Conservation (phyloP, 192 early-diverging fungal species). For the Linnemannia hyalina region DNA sequence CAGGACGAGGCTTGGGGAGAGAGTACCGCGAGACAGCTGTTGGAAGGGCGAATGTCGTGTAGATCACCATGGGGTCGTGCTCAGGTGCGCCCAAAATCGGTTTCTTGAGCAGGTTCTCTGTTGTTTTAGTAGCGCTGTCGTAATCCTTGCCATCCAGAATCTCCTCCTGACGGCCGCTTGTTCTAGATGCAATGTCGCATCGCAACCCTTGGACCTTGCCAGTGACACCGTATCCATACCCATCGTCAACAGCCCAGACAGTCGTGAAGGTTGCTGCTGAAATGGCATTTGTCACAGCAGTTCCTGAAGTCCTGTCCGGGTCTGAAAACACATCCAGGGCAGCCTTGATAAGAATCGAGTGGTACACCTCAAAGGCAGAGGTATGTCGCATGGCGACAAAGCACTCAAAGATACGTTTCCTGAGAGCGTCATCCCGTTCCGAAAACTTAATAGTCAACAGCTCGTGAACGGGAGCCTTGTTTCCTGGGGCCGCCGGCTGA, state of each 20-base stretch:
- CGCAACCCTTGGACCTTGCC: constrained; percentile 65
- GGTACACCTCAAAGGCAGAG: constrained; percentile 67
- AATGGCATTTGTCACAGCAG: constrained; percentile 60
- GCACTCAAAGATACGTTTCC: constrained; percentile 79
- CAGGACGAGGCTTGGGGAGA: constrained; percentile 62
- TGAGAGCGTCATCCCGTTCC: constrained; percentile 71
- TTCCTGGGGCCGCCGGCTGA: constrained; percentile 48
- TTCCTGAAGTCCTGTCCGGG: constrained; percentile 66
- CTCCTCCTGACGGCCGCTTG: constrained; percentile 59
- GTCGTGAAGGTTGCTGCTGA: constrained; percentile 62
- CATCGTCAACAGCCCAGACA: constrained; percentile 69
- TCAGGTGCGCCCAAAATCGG: constrained; percentile 71
- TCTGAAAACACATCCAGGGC: constrained; percentile 65
- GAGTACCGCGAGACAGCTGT: constrained; percentile 30
- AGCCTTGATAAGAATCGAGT: constrained; percentile 59
- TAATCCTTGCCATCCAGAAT: constrained; percentile 55
- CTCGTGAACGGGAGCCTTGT: constrained; percentile 30
- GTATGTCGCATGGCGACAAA: constrained; percentile 71
- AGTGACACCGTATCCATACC: constrained; percentile 69
- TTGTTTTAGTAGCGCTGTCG: constrained; percentile 41
- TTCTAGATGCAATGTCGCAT: constrained; percentile 56
- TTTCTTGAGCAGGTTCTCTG: constrained; percentile 66
- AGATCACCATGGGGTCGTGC: constrained; percentile 71
- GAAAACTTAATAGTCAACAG: constrained; percentile 60
- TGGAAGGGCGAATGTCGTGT: constrained; percentile 57